Conservation (phyloP, 768 basidiomycete genomes). For the Lenzites betulinus region DNA sequence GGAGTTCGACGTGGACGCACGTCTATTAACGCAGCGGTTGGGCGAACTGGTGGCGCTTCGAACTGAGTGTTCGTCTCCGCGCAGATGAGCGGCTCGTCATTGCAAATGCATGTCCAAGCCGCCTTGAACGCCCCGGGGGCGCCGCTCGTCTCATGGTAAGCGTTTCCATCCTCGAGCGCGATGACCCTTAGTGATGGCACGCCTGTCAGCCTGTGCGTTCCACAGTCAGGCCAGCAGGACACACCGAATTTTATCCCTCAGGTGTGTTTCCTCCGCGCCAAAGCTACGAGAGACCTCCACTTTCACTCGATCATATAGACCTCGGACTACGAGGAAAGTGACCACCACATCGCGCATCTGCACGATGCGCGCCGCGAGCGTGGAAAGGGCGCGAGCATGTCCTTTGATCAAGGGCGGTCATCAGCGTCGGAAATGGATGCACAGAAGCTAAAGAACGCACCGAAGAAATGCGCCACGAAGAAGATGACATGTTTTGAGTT, state of each 20-base stretch:
- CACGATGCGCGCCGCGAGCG: constrained; percentile 6
- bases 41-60: not conserved
- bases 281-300: constrained; percentile 11
- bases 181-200: not conserved
- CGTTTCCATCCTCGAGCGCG: not conserved
- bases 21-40: constrained; percentile 5
- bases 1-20: not conserved
- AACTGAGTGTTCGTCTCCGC: constrained; percentile 6
- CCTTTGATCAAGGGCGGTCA: no score
- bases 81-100: constrained; percentile 12
- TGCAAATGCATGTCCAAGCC: constrained; percentile 8
- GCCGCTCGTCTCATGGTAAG: not conserved
- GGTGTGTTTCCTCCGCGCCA: not conserved
- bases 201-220: not conserved
- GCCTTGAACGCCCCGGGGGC: constrained; percentile 10
- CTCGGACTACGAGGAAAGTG: constrained; percentile 5
- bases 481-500: no score
- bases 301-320: constrained; percentile 3
- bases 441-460: no score
- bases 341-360: not conserved
- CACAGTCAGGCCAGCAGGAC: not conserved
- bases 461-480: no score
- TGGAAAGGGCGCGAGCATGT: constrained; percentile 12
- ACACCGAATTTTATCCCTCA: not conserved
- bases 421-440: no score